Evolutionary conservation across 2,329 filamentous ascomycete species (phyloP).

Genomic region (Penicillium polonicum): DNA sequence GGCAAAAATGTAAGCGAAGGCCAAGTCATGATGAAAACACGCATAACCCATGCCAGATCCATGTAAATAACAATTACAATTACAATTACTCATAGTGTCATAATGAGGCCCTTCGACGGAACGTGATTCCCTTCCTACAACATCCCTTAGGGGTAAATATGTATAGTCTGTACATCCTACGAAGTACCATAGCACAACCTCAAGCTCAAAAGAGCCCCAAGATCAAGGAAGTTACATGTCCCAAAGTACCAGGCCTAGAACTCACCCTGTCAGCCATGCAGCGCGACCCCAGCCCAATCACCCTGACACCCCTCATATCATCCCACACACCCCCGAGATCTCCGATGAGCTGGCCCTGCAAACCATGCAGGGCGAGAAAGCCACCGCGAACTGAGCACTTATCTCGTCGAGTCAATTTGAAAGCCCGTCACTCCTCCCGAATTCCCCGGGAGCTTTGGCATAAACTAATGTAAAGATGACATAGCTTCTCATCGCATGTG

Average conservation of each 20-base stretch:
- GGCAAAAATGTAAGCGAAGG: neutral
- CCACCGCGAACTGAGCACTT: conserved; percentile 22
- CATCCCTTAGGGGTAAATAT: neutral
- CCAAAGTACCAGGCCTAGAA: conserved; percentile 2
- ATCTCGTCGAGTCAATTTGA: conserved; percentile 17
- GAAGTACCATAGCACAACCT: neutral
- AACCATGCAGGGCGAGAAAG: conserved; percentile 1
- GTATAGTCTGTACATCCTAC: neutral
- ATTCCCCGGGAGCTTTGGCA: conserved; percentile 15
- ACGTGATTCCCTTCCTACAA: neutral
- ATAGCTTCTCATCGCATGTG: conserved; percentile 20
- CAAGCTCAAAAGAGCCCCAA: neutral
- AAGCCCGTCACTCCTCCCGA: conserved; percentile 16
- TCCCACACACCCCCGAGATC: neutral
- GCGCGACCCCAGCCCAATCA: neutral
- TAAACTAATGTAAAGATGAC: conserved; percentile 23
- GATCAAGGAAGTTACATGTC: neutral
- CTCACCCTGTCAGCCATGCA: neutral
- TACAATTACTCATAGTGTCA: conserved; percentile 17
- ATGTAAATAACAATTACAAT: neutral
- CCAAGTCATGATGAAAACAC: conserved; percentile 18
- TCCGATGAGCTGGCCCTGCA: conserved; percentile 6
- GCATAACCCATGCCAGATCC: neutral
- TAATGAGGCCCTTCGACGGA: conserved; percentile 15
- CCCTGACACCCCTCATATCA: neutral